phyloP scores from a whole-genome alignment of 139 green algal species.

The Zygnema circumcarinatum region DNA sequence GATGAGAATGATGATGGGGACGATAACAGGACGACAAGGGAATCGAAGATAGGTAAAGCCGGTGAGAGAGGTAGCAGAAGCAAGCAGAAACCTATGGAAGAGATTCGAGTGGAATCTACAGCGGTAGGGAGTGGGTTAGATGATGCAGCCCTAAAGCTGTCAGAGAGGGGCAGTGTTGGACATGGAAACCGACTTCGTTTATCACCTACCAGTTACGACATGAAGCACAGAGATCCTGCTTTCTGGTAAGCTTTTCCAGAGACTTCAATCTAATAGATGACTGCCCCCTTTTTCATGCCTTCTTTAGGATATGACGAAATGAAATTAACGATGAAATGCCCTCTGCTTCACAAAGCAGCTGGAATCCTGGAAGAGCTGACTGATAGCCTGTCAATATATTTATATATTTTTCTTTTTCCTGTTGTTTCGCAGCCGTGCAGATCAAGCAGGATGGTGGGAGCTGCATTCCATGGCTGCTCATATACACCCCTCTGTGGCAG shows the following conservation, averaged over 20 bases:
- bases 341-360: no score
- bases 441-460: slow-evolving; percentile 89
- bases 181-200: no score
- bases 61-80: not conserved
- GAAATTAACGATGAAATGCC: no score
- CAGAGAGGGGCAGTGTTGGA: no score
- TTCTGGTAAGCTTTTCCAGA: slow-evolving; percentile 62
- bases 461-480: slow-evolving; percentile 80
- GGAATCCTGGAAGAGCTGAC: not conserved
- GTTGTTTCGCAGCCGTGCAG: slow-evolving; percentile 63
- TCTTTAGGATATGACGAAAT: no score
- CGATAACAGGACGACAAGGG: not conserved
- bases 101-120: no score
- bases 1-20: slow-evolving; percentile 3
- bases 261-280: no score
- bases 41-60: not conserved
- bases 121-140: no score
- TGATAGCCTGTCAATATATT: no score
- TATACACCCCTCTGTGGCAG: slow-evolving; percentile 84
- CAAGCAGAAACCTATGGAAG: no score
- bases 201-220: slow-evolving; percentile 79
- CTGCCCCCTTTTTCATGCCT: no score
- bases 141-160: no score
- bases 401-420: not conserved
- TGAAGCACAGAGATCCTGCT: slow-evolving; percentile 82